Conservation (phyloP, 768 basidiomycete genomes). For the Coprinopsis cinerea region DNA sequence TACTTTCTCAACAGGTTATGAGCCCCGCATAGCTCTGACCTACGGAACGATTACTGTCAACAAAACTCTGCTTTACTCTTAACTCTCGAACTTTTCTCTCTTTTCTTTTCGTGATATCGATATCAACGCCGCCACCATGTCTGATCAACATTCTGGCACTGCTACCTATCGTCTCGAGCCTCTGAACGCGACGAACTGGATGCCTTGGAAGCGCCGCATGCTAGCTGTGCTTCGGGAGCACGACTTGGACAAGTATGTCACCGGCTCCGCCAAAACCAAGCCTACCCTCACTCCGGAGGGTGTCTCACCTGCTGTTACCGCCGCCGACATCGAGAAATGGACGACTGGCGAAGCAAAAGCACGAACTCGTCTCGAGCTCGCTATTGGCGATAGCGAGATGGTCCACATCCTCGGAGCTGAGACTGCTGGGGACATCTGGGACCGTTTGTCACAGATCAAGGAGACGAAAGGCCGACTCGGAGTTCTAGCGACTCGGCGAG, state of each 20-base stretch:
- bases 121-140: too few species aligned
- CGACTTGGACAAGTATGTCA: slow-evolving; percentile 20
- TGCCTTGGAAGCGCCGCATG: slow-evolving; percentile 23
- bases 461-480: slow-evolving; percentile 21
- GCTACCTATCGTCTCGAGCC: slow-evolving; percentile 19
- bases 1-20: too few species aligned
- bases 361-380: slow-evolving; percentile 18
- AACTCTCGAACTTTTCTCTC: too few species aligned
- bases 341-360: slow-evolving; percentile 17
- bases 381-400: slow-evolving; percentile 20
- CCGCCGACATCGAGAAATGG: slow-evolving; percentile 13
- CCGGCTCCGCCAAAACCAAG: slow-evolving; percentile 15
- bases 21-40: too few species aligned
- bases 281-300: slow-evolving; percentile 12
- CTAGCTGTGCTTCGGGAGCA: slow-evolving; percentile 22
- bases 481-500: slow-evolving; percentile 17
- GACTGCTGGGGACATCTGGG: slow-evolving; percentile 22
- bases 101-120: too few species aligned
- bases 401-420: slow-evolving; percentile 19
- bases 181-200: slow-evolving; percentile 23
- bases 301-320: too few species aligned
- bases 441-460: slow-evolving; percentile 20
- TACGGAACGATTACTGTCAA: too few species aligned
- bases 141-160: slow-evolving; percentile 12
- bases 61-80: too few species aligned